Percentiles rank a stretch among this genome's conserved stretches.
Conservation (phyloP, 805 yeast species). For the Monosporozyma servazzii region DNA sequence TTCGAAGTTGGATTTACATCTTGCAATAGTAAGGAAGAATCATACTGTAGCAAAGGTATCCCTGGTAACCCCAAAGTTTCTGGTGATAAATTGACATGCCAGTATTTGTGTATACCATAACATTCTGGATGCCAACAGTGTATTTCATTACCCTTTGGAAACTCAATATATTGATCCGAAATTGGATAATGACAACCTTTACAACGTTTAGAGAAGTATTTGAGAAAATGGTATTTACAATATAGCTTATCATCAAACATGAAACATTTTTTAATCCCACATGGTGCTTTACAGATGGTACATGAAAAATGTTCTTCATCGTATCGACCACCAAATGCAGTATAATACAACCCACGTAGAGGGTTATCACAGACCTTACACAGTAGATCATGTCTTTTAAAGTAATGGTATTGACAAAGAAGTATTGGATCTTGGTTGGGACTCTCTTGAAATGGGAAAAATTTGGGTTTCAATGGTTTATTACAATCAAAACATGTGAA, state of each 20-base stretch:
- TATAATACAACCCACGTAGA: constrained; percentile 83
- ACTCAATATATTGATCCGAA: constrained; percentile 87
- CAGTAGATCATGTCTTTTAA: constrained; percentile 72
- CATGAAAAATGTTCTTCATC: constrained; percentile 95
- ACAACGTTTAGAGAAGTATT: constrained; percentile 75
- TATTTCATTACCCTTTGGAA: constrained; percentile 79
- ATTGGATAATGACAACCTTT: constrained; percentile 91
- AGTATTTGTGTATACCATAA: constrained; percentile 92
- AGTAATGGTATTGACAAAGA: constrained; percentile 88
- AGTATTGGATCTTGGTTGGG: constrained; percentile 39
- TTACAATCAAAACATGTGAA: constrained; percentile 83
- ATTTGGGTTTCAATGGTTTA: constrained; percentile 70
- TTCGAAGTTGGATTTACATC: constrained; percentile 36
- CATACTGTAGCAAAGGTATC: constrained; percentile 22
- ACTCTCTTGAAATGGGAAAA: constrained; percentile 64
- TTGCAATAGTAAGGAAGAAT: constrained; percentile 14
- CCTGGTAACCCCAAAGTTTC: constrained; percentile 43
- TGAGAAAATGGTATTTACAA: constrained; percentile 90
- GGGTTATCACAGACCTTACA: constrained; percentile 82
- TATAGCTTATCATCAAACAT: constrained; percentile 76
- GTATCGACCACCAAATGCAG: constrained; percentile 84
- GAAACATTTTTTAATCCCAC: constrained; percentile 86
- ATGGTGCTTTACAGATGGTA: constrained; percentile 72
- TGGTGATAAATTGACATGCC: constrained; percentile 77
- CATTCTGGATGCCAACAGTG: constrained; percentile 99